Conservation (phyloP, 441 rosid genomes). For the Euphorbia corollata region DNA sequence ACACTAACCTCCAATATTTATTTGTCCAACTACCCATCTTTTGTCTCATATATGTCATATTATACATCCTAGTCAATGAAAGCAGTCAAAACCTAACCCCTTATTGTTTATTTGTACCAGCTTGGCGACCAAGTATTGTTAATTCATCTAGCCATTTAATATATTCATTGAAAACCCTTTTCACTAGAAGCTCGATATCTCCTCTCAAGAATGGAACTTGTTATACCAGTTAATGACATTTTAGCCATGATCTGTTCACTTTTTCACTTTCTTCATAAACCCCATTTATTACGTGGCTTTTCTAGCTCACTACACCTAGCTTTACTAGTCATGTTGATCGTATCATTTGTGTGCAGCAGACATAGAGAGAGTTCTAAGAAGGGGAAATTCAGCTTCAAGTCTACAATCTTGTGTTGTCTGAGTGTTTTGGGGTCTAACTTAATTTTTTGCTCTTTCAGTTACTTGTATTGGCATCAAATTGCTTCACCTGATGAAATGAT, state of each 20-base stretch:
- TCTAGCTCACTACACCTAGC: slow-evolving; percentile 47
- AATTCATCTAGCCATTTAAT: not conserved
- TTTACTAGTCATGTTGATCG: slow-evolving; percentile 39
- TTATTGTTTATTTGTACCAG: not conserved
- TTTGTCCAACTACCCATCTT: slow-evolving; percentile 43
- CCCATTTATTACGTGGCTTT: slow-evolving; percentile 37
- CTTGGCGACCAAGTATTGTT: not conserved
- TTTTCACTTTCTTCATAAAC: slow-evolving; percentile 34
- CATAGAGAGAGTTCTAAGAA: slow-evolving; percentile 18
- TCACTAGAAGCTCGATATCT: slow-evolving; percentile 19
- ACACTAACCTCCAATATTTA: slow-evolving; percentile 15
- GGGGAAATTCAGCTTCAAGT: slow-evolving; percentile 28
- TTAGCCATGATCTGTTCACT: slow-evolving; percentile 25
- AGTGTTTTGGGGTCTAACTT: slow-evolving; percentile 42
- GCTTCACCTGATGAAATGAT: slow-evolving; percentile 46
- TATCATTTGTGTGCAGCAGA: slow-evolving; percentile 36
- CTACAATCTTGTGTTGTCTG: slow-evolving; percentile 40
- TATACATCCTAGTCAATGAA: no score
- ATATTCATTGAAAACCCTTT: not conserved
- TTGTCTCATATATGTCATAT: slow-evolving; percentile 32
- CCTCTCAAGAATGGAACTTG: slow-evolving; percentile 14
- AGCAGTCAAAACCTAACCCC: not conserved
- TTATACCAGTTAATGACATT: not conserved
- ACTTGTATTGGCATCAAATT: slow-evolving; percentile 44
- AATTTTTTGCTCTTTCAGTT: slow-evolving; percentile 37